phyloP scores from a whole-genome alignment of 2,329 filamentous ascomycete genomes.

The Colletotrichum gigasporum region DNA sequence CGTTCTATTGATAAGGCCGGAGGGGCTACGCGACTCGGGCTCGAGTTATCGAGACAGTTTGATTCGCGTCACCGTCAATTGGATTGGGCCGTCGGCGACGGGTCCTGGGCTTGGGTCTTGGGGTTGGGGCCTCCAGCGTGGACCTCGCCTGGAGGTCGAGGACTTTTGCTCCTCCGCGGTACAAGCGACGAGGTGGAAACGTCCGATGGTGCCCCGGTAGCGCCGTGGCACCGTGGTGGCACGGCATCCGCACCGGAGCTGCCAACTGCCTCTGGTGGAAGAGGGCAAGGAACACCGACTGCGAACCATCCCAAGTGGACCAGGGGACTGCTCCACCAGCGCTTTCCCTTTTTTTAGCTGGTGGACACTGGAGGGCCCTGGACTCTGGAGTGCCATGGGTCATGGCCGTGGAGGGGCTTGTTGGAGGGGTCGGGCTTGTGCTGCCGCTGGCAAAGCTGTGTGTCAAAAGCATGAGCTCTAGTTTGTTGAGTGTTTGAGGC shows the following conservation, averaged over 20 bases:
- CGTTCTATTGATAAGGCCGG: background rate
- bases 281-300: no score
- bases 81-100: slow-evolving; percentile 8
- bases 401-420: slow-evolving; percentile 5
- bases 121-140: background rate
- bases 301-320: slow-evolving; percentile 16
- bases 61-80: slow-evolving; percentile 14
- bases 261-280: background rate
- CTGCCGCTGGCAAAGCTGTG: slow-evolving; percentile 4
- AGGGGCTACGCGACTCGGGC: slow-evolving; percentile 3
- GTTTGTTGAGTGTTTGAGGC: slow-evolving; percentile 32
- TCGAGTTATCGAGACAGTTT: slow-evolving; percentile 16
- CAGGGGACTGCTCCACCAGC: slow-evolving; percentile 10
- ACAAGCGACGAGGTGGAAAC: background rate
- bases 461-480: slow-evolving; percentile 16
- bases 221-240: no score
- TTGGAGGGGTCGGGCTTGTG: slow-evolving; percentile 4
- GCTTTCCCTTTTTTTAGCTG: slow-evolving; percentile 2
- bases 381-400: no score
- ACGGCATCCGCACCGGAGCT: background rate
- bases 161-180: slow-evolving; percentile 23
- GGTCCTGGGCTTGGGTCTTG: background rate
- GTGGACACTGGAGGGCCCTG: slow-evolving; percentile 4
- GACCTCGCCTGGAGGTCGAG: background rate
- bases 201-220: background rate